phyloP scores from a whole-genome alignment of 2,329 filamentous ascomycete species.

The Drechslerella coelobrocha region DNA sequence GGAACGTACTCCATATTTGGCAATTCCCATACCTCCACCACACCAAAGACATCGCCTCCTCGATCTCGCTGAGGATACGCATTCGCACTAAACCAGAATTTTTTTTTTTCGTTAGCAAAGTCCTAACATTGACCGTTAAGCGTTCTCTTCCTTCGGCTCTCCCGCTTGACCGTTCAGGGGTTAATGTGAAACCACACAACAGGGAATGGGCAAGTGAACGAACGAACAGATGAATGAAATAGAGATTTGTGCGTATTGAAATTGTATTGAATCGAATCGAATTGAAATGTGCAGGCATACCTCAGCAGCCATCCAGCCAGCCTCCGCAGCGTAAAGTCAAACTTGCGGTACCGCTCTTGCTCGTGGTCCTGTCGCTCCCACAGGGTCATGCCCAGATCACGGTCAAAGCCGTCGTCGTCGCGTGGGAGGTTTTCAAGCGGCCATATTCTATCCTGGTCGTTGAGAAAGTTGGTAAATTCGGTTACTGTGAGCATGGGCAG shows the following conservation, averaged over 20 bases:
- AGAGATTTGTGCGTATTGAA: too few relatives aligned
- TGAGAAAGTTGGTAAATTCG: slow-evolving; percentile 26
- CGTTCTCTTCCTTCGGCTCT: too few relatives aligned
- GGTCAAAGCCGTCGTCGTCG: slow-evolving; percentile 28
- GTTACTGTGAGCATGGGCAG: slow-evolving; percentile 21
- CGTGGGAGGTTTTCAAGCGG: slow-evolving; percentile 33
- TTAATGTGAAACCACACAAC: too few relatives aligned
- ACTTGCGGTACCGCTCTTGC: slow-evolving; percentile 22
- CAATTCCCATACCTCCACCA: slow-evolving; percentile 36
- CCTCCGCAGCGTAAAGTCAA: slow-evolving; percentile 41
- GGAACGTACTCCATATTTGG: slow-evolving; percentile 32
- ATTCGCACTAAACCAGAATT: slow-evolving; percentile 16
- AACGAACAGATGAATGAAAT: too few relatives aligned
- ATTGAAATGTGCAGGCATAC: too few relatives aligned
- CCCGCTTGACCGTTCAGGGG: too few relatives aligned
- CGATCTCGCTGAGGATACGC: slow-evolving; percentile 27
- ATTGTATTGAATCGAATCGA: too few relatives aligned
- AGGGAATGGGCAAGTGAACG: too few relatives aligned
- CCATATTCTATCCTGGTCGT: slow-evolving; percentile 32
- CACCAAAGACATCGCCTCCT: slow-evolving; percentile 8
- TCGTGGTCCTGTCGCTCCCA: slow-evolving; percentile 19
- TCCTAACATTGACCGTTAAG: too few relatives aligned
- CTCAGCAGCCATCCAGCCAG: slow-evolving; percentile 40
- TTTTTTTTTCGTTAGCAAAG: not conserved
- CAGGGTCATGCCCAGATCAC: slow-evolving; percentile 12